Percentiles rank a stretch among this genome's conserved stretches.
These are phyloP conservation scores for Solanum habrochaites DNA, from an alignment of 257 asterid genomes.

Conservation along the genomic window DNA sequence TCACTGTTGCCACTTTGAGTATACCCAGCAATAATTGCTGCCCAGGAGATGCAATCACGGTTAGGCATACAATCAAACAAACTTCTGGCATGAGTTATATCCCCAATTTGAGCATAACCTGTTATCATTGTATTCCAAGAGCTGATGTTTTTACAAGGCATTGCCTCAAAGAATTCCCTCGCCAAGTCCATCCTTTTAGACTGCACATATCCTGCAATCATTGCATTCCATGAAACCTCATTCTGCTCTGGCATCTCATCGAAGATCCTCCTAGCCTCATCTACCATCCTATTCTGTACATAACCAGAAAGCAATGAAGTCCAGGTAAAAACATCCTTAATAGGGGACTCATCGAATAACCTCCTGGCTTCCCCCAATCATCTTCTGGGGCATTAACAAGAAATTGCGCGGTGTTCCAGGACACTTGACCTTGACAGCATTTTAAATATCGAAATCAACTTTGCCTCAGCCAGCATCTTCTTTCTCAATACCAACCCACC, in stretches of 20 bases:
- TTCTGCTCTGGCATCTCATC: conserved; percentile 77
- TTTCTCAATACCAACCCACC: conserved; percentile 83
- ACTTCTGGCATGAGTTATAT: conserved; percentile 39
- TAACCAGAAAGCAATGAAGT: conserved; percentile 84
- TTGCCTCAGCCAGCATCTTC: conserved; percentile 65
- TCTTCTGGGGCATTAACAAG: conserved; percentile 82
- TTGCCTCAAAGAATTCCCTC: conserved; percentile 69
- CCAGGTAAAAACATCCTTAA: conserved; percentile 74
- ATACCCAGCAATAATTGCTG: conserved; percentile 84
- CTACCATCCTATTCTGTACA: conserved; percentile 67
- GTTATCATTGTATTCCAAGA: conserved; percentile 96
- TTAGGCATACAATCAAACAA: conserved; percentile 59
- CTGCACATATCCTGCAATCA: conserved; percentile 84
- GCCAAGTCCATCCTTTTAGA: conserved; percentile 49
- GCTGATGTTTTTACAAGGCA: conserved; percentile 69
- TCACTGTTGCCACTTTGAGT: conserved; percentile 71
- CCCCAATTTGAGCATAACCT: conserved; percentile 70
- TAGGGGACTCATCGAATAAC: conserved; percentile 62
- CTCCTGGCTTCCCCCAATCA: conserved; percentile 45
- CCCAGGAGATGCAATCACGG: conserved; percentile 90
- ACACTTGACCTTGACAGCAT: conserved; percentile 68
- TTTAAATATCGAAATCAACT: conserved; percentile 34
- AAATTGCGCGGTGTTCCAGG: conserved; percentile 84
- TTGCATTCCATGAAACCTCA: conserved; percentile 83
- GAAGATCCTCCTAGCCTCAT: conserved; percentile 60